Conservation (phyloP, 768 basidiomycete genomes). For the Lyophyllum semitale region DNA sequence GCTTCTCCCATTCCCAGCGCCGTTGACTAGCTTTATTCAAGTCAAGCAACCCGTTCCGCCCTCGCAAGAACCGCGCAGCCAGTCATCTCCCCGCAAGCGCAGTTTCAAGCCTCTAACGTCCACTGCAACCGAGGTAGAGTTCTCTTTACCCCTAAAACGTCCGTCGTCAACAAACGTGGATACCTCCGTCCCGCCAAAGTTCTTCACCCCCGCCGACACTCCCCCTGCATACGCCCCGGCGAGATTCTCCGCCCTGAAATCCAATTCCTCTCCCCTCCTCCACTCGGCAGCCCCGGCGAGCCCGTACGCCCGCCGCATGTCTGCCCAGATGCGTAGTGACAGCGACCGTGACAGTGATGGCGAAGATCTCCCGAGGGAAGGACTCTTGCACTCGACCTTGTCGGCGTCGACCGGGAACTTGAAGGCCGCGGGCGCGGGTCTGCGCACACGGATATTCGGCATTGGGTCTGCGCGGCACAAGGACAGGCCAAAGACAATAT, state of each 20-base stretch:
- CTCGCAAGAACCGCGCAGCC: background rate
- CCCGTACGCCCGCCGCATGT: constrained; percentile 10
- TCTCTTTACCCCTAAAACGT: constrained; percentile 1
- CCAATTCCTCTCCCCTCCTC: constrained; percentile 25
- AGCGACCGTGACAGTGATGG: constrained; percentile 33
- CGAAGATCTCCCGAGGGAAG: constrained; percentile 31
- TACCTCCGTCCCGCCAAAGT: constrained; percentile 13
- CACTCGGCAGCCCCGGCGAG: constrained; percentile 12
- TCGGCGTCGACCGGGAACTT: constrained; percentile 14
- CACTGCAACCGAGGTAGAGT: background rate
- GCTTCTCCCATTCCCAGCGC: background rate
- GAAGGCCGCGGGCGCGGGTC: constrained; percentile 13
- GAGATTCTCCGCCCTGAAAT: constrained; percentile 20
- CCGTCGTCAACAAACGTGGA: constrained; percentile 15
- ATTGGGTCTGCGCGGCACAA: constrained; percentile 25
- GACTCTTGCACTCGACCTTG: constrained; percentile 31
- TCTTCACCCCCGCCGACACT: constrained; percentile 24
- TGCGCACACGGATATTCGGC: constrained; percentile 35
- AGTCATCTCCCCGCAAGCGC: background rate
- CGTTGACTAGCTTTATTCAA: background rate
- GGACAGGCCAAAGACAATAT: constrained; percentile 50
- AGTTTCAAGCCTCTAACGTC: background rate
- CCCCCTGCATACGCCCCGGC: constrained; percentile 22
- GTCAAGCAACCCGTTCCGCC: background rate
- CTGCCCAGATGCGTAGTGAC: constrained; percentile 28